A percentile compares a stretch with the other conserved stretches of the same genome.
Conservation (phyloP, 78 protist genomes). For the Corallochytrium limacisporum region DNA sequence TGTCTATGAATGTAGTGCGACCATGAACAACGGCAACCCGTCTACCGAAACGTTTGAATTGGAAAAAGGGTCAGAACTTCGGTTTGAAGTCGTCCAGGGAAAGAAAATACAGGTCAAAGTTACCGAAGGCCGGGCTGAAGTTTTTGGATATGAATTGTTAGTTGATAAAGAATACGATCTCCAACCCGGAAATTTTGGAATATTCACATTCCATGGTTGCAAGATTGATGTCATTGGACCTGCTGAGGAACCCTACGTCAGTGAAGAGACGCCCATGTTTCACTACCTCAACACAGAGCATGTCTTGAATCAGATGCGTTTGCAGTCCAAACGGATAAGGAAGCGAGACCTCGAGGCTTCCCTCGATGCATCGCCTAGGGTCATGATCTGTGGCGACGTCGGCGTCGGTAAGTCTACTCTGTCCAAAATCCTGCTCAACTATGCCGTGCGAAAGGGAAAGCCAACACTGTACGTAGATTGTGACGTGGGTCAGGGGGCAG, state of each 20-base stretch:
- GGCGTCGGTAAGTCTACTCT: conserved; percentile 63
- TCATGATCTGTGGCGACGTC: conserved; percentile 49
- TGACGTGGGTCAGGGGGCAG: conserved; percentile 51
- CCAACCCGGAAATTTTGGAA: background rate
- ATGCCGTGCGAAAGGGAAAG: conserved; percentile 29
- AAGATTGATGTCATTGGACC: conserved; percentile 1
- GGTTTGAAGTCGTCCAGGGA: too few relatives aligned
- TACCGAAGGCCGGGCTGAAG: too few relatives aligned
- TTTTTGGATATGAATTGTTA: too few relatives aligned
- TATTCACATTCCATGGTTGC: conserved; percentile 50
- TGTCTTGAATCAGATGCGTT: conserved; percentile 27
- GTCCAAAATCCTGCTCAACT: conserved; percentile 30
- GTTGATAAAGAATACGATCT: too few relatives aligned
- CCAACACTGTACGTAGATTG: conserved; percentile 38
- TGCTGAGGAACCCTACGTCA: background rate
- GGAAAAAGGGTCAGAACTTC: too few relatives aligned
- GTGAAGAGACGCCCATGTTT: conserved; percentile 51
- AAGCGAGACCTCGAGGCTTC: conserved; percentile 4
- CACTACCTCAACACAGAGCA: conserved; percentile 18
- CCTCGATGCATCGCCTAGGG: too few relatives aligned
- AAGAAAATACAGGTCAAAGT: too few relatives aligned
- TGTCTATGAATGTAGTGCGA: too few relatives aligned
- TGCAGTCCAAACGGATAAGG: background rate
- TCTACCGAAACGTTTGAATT: too few relatives aligned
- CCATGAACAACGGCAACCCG: too few relatives aligned